These are phyloP conservation scores for Ustilago tritici DNA, from an alignment of 1,284 basidiomycete species.

Conservation along the genomic window DNA sequence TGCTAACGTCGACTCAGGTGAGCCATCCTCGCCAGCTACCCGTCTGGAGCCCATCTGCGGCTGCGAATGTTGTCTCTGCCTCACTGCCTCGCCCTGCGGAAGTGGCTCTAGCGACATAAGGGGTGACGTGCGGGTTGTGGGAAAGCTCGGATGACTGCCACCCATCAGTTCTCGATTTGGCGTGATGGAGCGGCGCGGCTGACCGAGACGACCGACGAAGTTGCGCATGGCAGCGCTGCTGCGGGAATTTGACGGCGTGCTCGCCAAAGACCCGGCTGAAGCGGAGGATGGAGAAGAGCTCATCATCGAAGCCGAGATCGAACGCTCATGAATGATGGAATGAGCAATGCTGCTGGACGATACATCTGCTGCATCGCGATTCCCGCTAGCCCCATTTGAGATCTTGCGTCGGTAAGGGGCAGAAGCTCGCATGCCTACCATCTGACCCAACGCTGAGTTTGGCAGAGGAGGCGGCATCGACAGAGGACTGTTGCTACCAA, in stretches of 20 bases:
- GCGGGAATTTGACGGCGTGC: slow-evolving; percentile 16
- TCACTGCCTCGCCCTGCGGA: slow-evolving; percentile 19
- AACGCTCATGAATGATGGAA: slow-evolving; percentile 43
- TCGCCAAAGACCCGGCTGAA: slow-evolving; percentile 10
- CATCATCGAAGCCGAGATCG: slow-evolving; percentile 21
- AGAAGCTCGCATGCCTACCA: slow-evolving; percentile 37
- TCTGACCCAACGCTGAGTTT: slow-evolving; percentile 20
- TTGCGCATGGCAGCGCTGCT: slow-evolving; percentile 45
- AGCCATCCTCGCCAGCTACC: not conserved
- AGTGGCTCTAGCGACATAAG: slow-evolving; percentile 35
- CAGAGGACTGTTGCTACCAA: slow-evolving; percentile 14
- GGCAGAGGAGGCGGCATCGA: slow-evolving; percentile 30
- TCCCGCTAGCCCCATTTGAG: slow-evolving; percentile 32
- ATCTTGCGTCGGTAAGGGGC: slow-evolving; percentile 50
- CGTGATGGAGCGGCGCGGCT: slow-evolving; percentile 38
- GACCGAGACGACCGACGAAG: slow-evolving; percentile 35
- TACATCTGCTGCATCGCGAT: slow-evolving; percentile 23
- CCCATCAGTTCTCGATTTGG: slow-evolving; percentile 39
- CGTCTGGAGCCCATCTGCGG: slow-evolving; percentile 23
- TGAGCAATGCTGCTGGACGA: slow-evolving; percentile 29
- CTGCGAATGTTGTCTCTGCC: slow-evolving; percentile 42
- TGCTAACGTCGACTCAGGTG: slow-evolving; percentile 14
- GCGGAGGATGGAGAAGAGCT: slow-evolving; percentile 20
- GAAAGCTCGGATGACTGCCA: slow-evolving; percentile 6
- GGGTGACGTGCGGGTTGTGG: slow-evolving; percentile 27